Conservation (phyloP, 1,284 basidiomycete genomes). For the Melampsora occidentalis region DNA sequence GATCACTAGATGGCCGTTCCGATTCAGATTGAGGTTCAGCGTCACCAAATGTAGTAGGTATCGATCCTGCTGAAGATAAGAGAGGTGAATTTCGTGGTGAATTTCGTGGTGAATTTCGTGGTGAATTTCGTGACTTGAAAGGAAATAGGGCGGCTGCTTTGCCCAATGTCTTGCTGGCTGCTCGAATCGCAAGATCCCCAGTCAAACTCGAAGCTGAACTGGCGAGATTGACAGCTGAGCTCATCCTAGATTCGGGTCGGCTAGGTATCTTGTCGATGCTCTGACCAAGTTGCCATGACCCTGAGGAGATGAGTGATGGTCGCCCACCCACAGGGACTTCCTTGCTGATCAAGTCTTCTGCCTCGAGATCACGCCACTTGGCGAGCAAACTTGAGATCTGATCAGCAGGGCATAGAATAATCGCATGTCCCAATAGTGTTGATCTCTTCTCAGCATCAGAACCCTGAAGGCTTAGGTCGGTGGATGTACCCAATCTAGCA, state of each 20-base stretch:
- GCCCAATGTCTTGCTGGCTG: conserved; percentile 34
- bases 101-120: not conserved
- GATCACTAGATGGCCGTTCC: not conserved
- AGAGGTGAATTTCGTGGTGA: not conserved
- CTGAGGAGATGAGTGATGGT: not conserved
- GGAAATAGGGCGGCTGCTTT: conserved; percentile 36
- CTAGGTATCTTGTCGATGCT: not conserved
- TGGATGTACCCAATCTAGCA: conserved; percentile 67
- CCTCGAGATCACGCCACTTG: conserved; percentile 63
- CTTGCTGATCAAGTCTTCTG: not conserved
- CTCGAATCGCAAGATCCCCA: conserved; percentile 2
- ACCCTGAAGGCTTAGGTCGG: conserved; percentile 60
- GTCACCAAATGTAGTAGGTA: not conserved
- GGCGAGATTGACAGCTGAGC: conserved; percentile 1
- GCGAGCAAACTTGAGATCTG: conserved; percentile 69
- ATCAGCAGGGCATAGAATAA: conserved; percentile 81
- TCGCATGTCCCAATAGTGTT: conserved; percentile 70
- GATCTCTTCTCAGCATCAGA: conserved; percentile 66
- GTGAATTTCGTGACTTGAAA: conserved; percentile 22
- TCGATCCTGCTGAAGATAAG: not conserved
- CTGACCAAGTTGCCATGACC: not conserved
- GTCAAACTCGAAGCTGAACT: conserved; percentile 5
- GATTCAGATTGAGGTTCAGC: not conserved
- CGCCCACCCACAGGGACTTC: not conserved
- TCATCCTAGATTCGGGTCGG: not conserved